These are phyloP conservation scores for Helminthosporium solani DNA, from an alignment of 2,329 filamentous ascomycete species.

Conservation along the genomic window DNA sequence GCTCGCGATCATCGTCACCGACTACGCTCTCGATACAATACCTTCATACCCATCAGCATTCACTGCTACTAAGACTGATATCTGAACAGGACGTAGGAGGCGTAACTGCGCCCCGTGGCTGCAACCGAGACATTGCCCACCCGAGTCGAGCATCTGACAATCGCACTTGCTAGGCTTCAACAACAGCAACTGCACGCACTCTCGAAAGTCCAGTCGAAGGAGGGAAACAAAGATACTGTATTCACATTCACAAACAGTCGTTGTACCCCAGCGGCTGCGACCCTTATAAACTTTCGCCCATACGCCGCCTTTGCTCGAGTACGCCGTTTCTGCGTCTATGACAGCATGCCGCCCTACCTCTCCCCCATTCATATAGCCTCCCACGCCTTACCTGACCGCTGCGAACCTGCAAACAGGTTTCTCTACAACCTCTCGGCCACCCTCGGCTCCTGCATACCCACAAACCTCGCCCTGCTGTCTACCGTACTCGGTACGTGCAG, in stretches of 20 bases:
- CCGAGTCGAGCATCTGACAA: slow-evolving; percentile 32
- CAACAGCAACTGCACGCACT: not conserved
- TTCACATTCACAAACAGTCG: not conserved
- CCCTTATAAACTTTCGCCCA: slow-evolving; percentile 4
- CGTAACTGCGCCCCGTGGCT: slow-evolving; percentile 31
- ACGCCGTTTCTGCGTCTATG: slow-evolving; percentile 15
- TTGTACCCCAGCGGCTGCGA: slow-evolving; percentile 1
- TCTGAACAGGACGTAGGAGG: slow-evolving; percentile 11
- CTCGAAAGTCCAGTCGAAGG: not conserved
- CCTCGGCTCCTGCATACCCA: slow-evolving; percentile 64
- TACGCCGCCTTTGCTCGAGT: slow-evolving; percentile 5
- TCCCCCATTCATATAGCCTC: slow-evolving; percentile 34
- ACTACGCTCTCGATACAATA: not conserved
- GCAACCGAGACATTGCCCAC: slow-evolving; percentile 18
- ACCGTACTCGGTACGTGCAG: slow-evolving; percentile 61
- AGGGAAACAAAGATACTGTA: not conserved
- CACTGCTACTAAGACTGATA: too few relatives aligned
- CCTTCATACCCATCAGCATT: slow-evolving; percentile 10
- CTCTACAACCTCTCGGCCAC: slow-evolving; percentile 58
- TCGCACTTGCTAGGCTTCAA: slow-evolving; percentile 2
- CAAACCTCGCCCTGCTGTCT: slow-evolving; percentile 62
- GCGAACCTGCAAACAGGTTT: slow-evolving; percentile 60
- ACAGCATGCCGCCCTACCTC: slow-evolving; percentile 40
- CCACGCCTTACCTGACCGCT: slow-evolving; percentile 56
- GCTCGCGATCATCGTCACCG: not conserved